These are phyloP conservation scores for Pisolithus marmoratus DNA, from an alignment of 768 basidiomycete species.

Conservation along the genomic window DNA sequence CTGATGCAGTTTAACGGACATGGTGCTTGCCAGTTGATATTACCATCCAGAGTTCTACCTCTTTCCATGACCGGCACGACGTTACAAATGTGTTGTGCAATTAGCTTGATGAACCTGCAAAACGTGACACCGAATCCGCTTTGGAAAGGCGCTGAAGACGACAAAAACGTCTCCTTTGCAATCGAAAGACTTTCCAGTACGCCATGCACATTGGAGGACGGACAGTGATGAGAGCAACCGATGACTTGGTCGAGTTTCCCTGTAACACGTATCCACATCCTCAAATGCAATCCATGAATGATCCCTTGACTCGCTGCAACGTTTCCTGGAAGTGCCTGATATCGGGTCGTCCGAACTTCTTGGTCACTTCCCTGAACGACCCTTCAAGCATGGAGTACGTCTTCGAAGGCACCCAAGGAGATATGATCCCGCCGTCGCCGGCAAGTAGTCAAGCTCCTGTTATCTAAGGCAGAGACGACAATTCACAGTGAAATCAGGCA, in stretches of 20 bases:
- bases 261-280: constrained; percentile 11
- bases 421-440: constrained; percentile 38
- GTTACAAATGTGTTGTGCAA: constrained; percentile 36
- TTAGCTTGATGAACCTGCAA: constrained; percentile 36
- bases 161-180: constrained; percentile 36
- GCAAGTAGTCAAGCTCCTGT: no score
- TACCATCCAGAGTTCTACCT: constrained; percentile 25
- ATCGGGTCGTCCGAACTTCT: constrained; percentile 31
- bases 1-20: constrained; percentile 50
- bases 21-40: no score
- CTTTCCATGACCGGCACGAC: constrained; percentile 40
- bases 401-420: constrained; percentile 48
- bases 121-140: constrained; percentile 50
- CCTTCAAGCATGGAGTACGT: constrained; percentile 46
- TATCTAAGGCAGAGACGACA: no score
- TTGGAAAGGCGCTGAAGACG: constrained; percentile 49
- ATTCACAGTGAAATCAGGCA: no score
- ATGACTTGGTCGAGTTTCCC: constrained; percentile 13
- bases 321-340: constrained; percentile 25
- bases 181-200: constrained; percentile 34
- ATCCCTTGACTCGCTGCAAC: constrained; percentile 12
- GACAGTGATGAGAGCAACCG: constrained; percentile 42
- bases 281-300: not conserved
- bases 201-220: constrained; percentile 55
- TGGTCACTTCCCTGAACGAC: constrained; percentile 31